These are phyloP conservation scores for Jasminum sambac DNA, from an alignment of 257 asterid genomes.

Conservation along the genomic window DNA sequence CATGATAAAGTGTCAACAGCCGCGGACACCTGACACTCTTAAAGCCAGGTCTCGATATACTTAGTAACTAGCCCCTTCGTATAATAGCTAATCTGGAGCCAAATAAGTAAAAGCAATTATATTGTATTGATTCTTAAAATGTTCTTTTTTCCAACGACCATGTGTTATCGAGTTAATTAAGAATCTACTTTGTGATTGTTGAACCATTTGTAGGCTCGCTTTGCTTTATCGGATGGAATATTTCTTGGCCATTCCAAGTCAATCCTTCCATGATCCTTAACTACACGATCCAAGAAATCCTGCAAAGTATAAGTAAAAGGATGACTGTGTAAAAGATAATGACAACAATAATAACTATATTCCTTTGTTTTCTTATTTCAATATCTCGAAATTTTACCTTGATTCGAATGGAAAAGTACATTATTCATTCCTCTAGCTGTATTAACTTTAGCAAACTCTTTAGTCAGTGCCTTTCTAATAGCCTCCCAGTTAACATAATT, in stretches of 20 bases:
- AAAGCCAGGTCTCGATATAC: constrained; percentile 55
- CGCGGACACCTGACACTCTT: constrained; percentile 75
- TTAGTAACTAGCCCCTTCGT: constrained; percentile 54
- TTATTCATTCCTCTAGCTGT: constrained; percentile 45
- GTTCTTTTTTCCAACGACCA: not conserved
- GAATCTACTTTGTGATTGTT: not conserved
- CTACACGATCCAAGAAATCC: constrained; percentile 47
- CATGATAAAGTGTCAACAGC: constrained; percentile 58
- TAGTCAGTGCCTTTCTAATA: constrained; percentile 37
- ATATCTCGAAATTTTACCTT: constrained; percentile 38
- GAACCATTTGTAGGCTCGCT: constrained; percentile 29
- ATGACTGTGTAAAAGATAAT: not conserved
- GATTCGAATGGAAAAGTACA: constrained; percentile 47
- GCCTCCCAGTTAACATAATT: constrained; percentile 66
- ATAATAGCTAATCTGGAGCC: not conserved
- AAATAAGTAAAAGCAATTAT: not conserved
- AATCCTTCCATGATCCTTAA: constrained; percentile 46
- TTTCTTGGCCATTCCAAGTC: constrained; percentile 75
- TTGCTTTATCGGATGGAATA: constrained; percentile 48
- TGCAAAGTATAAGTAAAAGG: constrained; percentile 24
- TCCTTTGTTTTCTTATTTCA: not conserved
- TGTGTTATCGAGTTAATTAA: not conserved
- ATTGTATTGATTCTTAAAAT: not conserved
- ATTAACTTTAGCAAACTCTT: constrained; percentile 35
- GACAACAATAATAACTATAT: too few relatives aligned